Conservation (phyloP, 192 early-diverging fungal genomes). For the Oehlia diaphana region DNA sequence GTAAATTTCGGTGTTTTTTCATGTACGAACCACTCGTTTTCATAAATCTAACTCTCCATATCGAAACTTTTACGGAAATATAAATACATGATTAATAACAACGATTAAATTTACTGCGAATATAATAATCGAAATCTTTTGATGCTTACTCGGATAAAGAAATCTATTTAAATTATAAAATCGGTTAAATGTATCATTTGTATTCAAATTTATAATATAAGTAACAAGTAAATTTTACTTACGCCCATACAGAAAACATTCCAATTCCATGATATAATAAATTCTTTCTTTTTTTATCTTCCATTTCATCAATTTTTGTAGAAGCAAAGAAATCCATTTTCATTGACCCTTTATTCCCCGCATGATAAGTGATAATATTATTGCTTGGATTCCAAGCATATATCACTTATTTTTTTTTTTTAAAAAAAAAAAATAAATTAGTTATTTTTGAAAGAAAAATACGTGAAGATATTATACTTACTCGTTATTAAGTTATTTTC, state of each 20-base stretch:
- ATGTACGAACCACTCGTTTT: constrained; percentile 15
- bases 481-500: neutral
- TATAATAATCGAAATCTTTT: neutral
- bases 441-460: neutral
- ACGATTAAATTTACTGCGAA: too few relatives aligned
- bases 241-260: constrained; percentile 26
- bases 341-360: neutral
- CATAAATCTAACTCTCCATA: constrained; percentile 22
- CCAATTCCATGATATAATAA: constrained; percentile 22
- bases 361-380: neutral
- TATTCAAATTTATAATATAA: neutral
- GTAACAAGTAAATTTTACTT: neutral
- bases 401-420: neutral
- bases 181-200: too few relatives aligned
- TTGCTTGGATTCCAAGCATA: neutral
- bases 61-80: neutral
- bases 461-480: neutral
- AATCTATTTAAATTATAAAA: constrained; percentile 3
- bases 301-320: neutral
- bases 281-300: neutral
- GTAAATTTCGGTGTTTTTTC: constrained; percentile 23
- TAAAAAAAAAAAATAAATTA: neutral
- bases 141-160: constrained; percentile 12
- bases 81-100: neutral
- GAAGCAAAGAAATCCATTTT: constrained; percentile 13